A percentile compares a stretch with the other conserved stretches of the same genome.
Evolutionary conservation across 164 flowering plant species (phyloP).

Genomic region (Annona squamosa): DNA sequence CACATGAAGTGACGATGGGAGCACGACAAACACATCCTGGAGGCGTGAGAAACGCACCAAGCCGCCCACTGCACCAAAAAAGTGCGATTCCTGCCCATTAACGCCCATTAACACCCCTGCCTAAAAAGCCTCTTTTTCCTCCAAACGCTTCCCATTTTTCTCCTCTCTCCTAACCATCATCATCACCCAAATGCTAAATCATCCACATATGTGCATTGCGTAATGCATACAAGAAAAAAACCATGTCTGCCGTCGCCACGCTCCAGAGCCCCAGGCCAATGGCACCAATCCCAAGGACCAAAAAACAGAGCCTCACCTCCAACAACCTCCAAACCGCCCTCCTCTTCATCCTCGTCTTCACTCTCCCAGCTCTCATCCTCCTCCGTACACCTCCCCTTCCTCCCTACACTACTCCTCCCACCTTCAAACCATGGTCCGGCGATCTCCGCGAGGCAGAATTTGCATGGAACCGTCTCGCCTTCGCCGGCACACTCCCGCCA

Average conservation of each 20-base stretch:
- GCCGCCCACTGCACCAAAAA: neutral
- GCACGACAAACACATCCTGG: neutral
- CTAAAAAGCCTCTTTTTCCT: slow-evolving; percentile 24
- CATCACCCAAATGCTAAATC: neutral
- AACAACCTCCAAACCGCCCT: slow-evolving; percentile 47
- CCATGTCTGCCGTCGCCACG: slow-evolving; percentile 2
- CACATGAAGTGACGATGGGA: neutral
- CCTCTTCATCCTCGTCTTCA: slow-evolving; percentile 60
- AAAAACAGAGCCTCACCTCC: slow-evolving; percentile 22
- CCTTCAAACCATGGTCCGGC: slow-evolving; percentile 40
- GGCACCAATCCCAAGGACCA: slow-evolving; percentile 37
- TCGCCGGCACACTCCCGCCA: slow-evolving; percentile 21
- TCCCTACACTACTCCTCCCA: slow-evolving; percentile 19
- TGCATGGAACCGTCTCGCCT: slow-evolving; percentile 68
- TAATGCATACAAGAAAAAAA: neutral
- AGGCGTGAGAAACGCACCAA: slow-evolving; percentile 39
- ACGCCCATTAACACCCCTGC: slow-evolving; percentile 16
- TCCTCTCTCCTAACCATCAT: neutral
- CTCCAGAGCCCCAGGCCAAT: slow-evolving; percentile 8
- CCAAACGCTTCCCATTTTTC: slow-evolving; percentile 1
- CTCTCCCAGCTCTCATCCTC: slow-evolving; percentile 58
- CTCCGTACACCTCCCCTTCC: slow-evolving; percentile 26
- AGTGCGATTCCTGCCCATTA: neutral
- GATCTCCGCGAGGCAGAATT: slow-evolving; percentile 64
- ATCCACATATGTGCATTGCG: neutral